A percentile compares a stretch with the other conserved stretches of the same genome.
phyloP scores from a whole-genome alignment of 2,329 filamentous ascomycete species.

The Dothiorella sarmentorum region DNA sequence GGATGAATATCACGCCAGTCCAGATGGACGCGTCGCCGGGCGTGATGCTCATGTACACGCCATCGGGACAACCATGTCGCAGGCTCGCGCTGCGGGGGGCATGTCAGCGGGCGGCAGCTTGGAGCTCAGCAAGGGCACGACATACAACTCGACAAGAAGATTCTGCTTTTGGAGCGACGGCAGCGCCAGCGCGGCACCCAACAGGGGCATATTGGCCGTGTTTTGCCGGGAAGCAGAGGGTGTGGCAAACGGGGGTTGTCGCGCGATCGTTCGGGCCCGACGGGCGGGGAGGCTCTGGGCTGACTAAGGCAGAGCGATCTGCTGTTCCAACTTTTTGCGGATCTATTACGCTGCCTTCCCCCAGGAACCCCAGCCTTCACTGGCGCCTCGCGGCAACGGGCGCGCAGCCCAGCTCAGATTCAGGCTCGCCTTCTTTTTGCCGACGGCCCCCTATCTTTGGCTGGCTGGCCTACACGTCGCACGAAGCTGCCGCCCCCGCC shows the following conservation, averaged over 20 bases:
- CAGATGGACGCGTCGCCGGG: slow-evolving; percentile 78
- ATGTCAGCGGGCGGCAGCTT: slow-evolving; percentile 9
- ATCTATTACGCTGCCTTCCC: background rate
- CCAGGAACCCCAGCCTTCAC: background rate
- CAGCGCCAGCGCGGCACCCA: slow-evolving; percentile 17
- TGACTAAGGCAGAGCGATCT: background rate
- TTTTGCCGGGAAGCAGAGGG: slow-evolving; percentile 3
- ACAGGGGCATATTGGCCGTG: slow-evolving; percentile 16
- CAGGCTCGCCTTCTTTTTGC: background rate
- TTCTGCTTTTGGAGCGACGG: slow-evolving; percentile 67
- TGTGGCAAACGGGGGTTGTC: slow-evolving; percentile 1
- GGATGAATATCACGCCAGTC: slow-evolving; percentile 89
- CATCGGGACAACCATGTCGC: slow-evolving; percentile 77
- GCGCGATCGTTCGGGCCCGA: background rate
- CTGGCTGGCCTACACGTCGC: slow-evolving; percentile 2
- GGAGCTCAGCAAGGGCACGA: slow-evolving; percentile 22
- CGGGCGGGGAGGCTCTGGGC: background rate
- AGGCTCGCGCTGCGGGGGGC: slow-evolving; percentile 64
- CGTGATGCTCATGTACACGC: slow-evolving; percentile 80
- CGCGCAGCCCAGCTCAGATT: slow-evolving; percentile 2
- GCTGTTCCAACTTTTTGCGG: background rate
- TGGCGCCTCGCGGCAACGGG: background rate
- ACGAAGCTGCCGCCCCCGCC: slow-evolving; percentile 4
- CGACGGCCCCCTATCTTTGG: slow-evolving; percentile 4
- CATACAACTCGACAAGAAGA: slow-evolving; percentile 78